Evolutionary conservation across 768 basidiomycete species (phyloP), one percentile per base, ranked within the genome.

Genomic region (Leccinum variicolor): DNA sequence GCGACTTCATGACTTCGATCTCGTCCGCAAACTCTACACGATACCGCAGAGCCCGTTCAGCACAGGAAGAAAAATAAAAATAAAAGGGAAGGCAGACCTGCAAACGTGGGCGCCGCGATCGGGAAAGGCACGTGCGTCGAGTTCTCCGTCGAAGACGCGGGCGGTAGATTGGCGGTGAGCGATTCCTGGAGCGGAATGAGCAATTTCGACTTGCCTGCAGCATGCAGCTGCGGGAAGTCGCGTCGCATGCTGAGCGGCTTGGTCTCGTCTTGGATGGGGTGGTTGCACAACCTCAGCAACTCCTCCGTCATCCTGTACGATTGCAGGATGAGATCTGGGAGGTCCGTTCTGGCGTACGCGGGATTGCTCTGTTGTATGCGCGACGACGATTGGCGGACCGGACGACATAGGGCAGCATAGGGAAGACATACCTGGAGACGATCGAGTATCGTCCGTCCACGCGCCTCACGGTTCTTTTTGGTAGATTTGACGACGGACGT

Each of bases 171-270:
- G 15, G 90, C 93, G 1, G 89, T 97, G 54, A 99, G 79, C 0
- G 92, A 94, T 67, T 93, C 90, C 75, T 98, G 96, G 5, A 98
- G 77, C 0, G 97, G 97, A 33, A 98, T 86, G 54, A 98, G 87
- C 65, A 98, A 73, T 4, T 76, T 75, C 17, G 84, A 88, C 17
- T 77, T 80, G n/a, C 84, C 83, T 23, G 90, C 73, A 21, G 68
- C 69, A 23, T 77, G 77, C 28, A 96, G 67, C 68, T 62, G 75
- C 49, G 72, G 81, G 75, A 79, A 92, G 50, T 78, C 69, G 78
- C 68, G 81, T 64, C 66, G 77, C 85, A 77, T 77, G 66, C 36
- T 69, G 64, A 65, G 77, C 61, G 59, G 76, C 10, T 57, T 63
- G 55, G 65, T 71, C 59, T 65, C 79, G 59, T 78, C 74, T 8